phyloP scores from a whole-genome alignment of 805 yeast species.

The Ogataea allantospora region DNA sequence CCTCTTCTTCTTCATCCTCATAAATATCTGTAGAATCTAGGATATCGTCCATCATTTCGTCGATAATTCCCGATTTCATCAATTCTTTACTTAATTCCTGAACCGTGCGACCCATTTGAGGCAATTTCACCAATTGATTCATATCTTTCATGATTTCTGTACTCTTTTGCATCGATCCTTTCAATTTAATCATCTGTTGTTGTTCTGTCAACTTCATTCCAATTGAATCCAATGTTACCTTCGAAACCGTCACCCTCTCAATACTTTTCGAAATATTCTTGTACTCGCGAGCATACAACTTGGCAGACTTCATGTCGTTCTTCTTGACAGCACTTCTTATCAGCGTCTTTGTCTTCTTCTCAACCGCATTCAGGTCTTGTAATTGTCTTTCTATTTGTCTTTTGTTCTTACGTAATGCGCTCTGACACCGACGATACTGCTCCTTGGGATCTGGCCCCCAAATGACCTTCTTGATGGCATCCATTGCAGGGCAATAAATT shows the following conservation, averaged over 20 bases:
- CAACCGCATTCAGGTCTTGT: constrained; percentile 52
- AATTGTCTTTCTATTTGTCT: constrained; percentile 83
- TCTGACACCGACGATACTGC: constrained; percentile 76
- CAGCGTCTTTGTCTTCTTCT: constrained; percentile 73
- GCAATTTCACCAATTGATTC: constrained; percentile 71
- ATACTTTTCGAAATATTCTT: constrained; percentile 72
- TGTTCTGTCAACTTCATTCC: constrained; percentile 90
- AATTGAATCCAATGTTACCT: constrained; percentile 82
- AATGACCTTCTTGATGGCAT: constrained; percentile 77
- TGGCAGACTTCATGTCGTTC: constrained; percentile 73
- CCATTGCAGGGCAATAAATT: constrained; percentile 49
- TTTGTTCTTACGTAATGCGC: constrained; percentile 76
- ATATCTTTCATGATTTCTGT: constrained; percentile 88
- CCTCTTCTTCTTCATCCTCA: constrained; percentile 67
- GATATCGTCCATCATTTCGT: constrained; percentile 93
- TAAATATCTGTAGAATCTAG: constrained; percentile 68
- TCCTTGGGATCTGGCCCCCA: constrained; percentile 98
- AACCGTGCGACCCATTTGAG: constrained; percentile 79
- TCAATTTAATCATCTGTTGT: constrained; percentile 78
- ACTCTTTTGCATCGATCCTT: constrained; percentile 75
- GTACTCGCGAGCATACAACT: constrained; percentile 78
- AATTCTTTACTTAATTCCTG: constrained; percentile 83
- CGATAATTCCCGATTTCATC: constrained; percentile 80
- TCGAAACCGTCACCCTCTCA: constrained; percentile 69
- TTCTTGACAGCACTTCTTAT: constrained; percentile 75